Evolutionary conservation across 176 grass and related monocot genomes (phyloP).

Genomic region (Oryza rufipogon): DNA sequence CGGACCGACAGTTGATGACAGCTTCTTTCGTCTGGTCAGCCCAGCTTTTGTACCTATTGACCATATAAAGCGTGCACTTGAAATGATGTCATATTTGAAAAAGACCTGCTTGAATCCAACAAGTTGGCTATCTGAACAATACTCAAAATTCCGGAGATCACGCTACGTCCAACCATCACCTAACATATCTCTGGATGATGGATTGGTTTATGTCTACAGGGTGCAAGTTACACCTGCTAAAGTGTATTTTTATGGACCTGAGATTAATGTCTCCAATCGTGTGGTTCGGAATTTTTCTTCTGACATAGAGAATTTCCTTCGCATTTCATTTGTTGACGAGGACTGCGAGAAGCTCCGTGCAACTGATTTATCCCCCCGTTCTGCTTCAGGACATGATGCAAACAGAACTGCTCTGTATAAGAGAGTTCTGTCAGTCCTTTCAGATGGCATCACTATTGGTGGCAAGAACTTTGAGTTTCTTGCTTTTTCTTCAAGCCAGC

Average conservation of each 20-base stretch:
- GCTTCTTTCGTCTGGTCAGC: conserved; percentile 59
- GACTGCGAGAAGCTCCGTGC: conserved; percentile 75
- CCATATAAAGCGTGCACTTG: conserved; percentile 65
- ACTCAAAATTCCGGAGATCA: conserved; percentile 42
- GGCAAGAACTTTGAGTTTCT: conserved; percentile 90
- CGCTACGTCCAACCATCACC: conserved; percentile 28
- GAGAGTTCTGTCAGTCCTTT: conserved; percentile 72
- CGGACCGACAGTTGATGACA: conserved; percentile 65
- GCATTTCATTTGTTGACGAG: conserved; percentile 92
- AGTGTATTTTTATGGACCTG: conserved; percentile 84
- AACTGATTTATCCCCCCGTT: conserved; percentile 70
- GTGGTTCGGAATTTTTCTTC: conserved; percentile 58
- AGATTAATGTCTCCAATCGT: conserved; percentile 95
- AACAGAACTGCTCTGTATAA: conserved; percentile 61
- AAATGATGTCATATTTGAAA: conserved; percentile 68
- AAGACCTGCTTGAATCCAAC: conserved; percentile 72
- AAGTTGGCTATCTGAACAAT: conserved; percentile 59
- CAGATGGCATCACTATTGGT: conserved; percentile 76
- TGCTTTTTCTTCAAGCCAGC: conserved; percentile 94
- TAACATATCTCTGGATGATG: conserved; percentile 59
- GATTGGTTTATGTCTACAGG: conserved; percentile 82
- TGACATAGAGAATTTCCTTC: conserved; percentile 77
- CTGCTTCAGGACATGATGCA: conserved; percentile 34
- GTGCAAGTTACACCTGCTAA: conserved; percentile 91
- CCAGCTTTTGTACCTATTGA: conserved; percentile 39